Evolutionary conservation across 805 yeast genomes (phyloP).

Genomic region (Candida tammaniensis): DNA sequence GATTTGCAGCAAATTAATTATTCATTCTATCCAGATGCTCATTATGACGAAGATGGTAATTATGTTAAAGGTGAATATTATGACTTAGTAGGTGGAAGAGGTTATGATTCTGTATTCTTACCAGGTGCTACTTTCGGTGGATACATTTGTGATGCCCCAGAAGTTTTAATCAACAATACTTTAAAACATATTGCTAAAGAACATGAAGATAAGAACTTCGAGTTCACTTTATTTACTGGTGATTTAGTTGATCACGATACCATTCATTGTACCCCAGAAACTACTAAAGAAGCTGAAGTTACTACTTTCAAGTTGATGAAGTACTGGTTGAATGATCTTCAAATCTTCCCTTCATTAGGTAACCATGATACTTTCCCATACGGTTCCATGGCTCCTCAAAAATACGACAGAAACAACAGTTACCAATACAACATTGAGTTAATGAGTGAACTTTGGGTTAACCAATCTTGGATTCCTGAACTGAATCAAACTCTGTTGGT

Average conservation of each 20-base stretch:
- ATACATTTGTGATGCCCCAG: slow-evolving; percentile 67
- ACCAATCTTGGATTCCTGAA: slow-evolving; percentile 35
- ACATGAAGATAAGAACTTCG: slow-evolving; percentile 35
- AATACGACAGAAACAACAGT: slow-evolving; percentile 22
- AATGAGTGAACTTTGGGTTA: slow-evolving; percentile 34
- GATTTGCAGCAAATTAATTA: slow-evolving; percentile 6
- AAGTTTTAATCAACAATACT: slow-evolving; percentile 56
- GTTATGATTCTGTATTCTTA: slow-evolving; percentile 17
- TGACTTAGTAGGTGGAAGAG: slow-evolving; percentile 23
- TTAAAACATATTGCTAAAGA: slow-evolving; percentile 27
- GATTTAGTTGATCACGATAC: slow-evolving; percentile 72
- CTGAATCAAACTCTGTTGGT: slow-evolving; percentile 22
- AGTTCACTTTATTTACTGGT: slow-evolving; percentile 69
- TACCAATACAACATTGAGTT: slow-evolving; percentile 40
- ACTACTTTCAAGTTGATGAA: slow-evolving; percentile 64
- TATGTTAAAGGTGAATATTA: slow-evolving; percentile 33
- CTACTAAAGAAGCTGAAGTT: slow-evolving; percentile 71
- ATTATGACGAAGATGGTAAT: slow-evolving; percentile 21
- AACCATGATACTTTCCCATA: slow-evolving; percentile 75
- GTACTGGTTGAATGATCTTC: slow-evolving; percentile 45
- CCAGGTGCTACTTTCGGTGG: slow-evolving; percentile 65
- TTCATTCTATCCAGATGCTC: slow-evolving; percentile 24
- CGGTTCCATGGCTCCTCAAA: slow-evolving; percentile 59
- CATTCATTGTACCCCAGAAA: slow-evolving; percentile 48
- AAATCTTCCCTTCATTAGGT: slow-evolving; percentile 63